Base-by-base conservation (phyloP, 2,329 filamentous ascomycete genomes). In the Pestalotiopsis sp. region DNA sequence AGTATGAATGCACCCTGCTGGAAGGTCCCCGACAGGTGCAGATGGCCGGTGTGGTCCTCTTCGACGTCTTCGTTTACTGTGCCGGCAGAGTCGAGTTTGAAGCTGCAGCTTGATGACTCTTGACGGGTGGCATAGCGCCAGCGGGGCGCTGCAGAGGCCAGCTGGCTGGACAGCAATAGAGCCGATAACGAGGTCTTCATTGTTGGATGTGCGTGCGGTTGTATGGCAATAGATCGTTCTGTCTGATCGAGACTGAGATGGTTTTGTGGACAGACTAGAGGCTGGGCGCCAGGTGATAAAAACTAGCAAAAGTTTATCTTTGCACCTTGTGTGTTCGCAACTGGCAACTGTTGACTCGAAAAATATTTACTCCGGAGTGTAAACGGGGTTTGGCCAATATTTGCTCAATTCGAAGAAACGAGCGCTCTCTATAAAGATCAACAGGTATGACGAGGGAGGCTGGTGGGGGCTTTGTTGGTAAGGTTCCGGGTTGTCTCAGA, bases 1-100 rank as follows among this genome's bases (percentile, higher is more conserved):
- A 76, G 67, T 45, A 75, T 76, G 66, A 78, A 77, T 1, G 70
- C 71, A 57, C 72, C 75, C 60, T 76, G 72, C 25, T 76, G 76
- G 39, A 75, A 77, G 57, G 72, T 65, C 13, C 75, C 74, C 2
- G 74, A 76, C 2, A 77, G 70, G 39, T 71, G 62, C 36, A 78
- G 69, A 17, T 73, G 68, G 17, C 76, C 76, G 4, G 70, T 65
- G 38, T 76, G 75, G 57, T 71, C 68, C 61, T 78, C 74, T 27
- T 73, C 68, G 3, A 78, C 72, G 3, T 71, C 68, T 27, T 75
- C 68, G 52, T 72, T 73, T 27, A 75, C 68, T 20, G 66, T 62
- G 41, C 76, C 76, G 25, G 74, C 71, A 9, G 76, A 75, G 4
- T 68, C 63, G 25, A 78, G 73, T 20, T 73, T 70, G 41, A 78